These are phyloP conservation scores for Botrytis porri DNA, from an alignment of 2,329 filamentous ascomycete genomes.

Conservation along the genomic window DNA sequence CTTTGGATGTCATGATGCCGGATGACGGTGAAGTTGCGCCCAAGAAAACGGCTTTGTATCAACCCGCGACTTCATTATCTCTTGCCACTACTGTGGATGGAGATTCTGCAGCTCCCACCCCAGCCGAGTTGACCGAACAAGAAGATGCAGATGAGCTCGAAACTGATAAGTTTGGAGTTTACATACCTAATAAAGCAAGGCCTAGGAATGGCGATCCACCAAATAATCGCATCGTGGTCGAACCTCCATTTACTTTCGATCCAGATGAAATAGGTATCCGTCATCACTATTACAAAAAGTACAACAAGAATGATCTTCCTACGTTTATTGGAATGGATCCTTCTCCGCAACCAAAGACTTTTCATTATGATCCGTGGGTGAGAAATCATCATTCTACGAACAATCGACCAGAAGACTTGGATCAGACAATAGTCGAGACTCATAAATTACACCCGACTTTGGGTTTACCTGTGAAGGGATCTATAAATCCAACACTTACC, in stretches of 20 bases:
- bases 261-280: slow-evolving; percentile 36
- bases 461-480: slow-evolving; percentile 30
- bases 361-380: slow-evolving; percentile 34
- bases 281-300: slow-evolving; percentile 29
- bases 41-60: slow-evolving; percentile 24
- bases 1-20: not conserved
- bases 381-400: slow-evolving; percentile 33
- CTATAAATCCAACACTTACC: slow-evolving; percentile 26
- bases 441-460: slow-evolving; percentile 31
- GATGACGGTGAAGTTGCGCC: slow-evolving; percentile 21
- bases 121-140: slow-evolving; percentile 27
- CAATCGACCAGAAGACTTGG: slow-evolving; percentile 33
- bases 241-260: slow-evolving; percentile 32
- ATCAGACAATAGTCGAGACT: slow-evolving; percentile 28
- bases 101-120: slow-evolving; percentile 27
- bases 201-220: slow-evolving; percentile 31
- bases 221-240: slow-evolving; percentile 31
- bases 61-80: slow-evolving; percentile 17
- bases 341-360: slow-evolving; percentile 31
- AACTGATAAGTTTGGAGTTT: slow-evolving; percentile 34
- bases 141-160: slow-evolving; percentile 24
- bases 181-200: slow-evolving; percentile 27
- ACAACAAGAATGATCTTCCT: slow-evolving; percentile 27
- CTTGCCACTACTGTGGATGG: slow-evolving; percentile 21
- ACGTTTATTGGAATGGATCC: slow-evolving; percentile 32